phyloP scores from a whole-genome alignment of 192 early-diverging fungal species.

The Phlyctochytrium planicorne region DNA sequence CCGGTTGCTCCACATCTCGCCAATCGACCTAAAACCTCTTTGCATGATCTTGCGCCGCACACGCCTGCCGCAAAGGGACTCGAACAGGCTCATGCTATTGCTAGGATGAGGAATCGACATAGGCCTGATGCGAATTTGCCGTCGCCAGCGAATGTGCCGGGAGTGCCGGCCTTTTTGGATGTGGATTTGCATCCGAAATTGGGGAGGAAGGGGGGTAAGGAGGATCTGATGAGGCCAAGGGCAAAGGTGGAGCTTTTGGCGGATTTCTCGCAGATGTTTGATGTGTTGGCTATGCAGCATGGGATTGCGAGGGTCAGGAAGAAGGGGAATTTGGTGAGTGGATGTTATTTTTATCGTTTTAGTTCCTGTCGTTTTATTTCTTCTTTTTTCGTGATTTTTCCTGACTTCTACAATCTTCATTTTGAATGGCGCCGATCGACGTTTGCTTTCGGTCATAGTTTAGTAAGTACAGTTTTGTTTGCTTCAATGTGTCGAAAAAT shows the following conservation, averaged over 20 bases:
- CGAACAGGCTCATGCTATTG: constrained; percentile 4
- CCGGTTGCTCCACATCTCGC: too few relatives aligned
- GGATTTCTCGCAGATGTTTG: constrained; percentile 29
- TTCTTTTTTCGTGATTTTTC: neutral
- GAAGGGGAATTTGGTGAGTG: constrained; percentile 12
- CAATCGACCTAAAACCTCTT: neutral
- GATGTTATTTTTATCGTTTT: neutral
- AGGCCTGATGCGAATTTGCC: too few relatives aligned
- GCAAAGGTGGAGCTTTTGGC: constrained; percentile 18
- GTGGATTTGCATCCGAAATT: neutral
- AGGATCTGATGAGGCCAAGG: constrained; percentile 3
- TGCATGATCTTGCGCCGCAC: neutral
- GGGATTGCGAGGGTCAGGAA: constrained; percentile 7
- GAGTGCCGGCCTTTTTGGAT: neutral
- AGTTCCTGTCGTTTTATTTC: neutral
- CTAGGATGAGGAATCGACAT: constrained; percentile 1
- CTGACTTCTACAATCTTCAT: neutral
- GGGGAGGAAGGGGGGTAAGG: neutral
- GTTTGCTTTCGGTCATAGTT: constrained; percentile 8
- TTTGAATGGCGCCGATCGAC: neutral
- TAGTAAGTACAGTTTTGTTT: constrained; percentile 10
- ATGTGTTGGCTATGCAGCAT: constrained; percentile 14
- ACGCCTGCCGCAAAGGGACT: neutral
- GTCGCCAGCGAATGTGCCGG: neutral
- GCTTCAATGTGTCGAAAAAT: neutral